phyloP scores from a whole-genome alignment of 495 filamentous ascomycete species.

The Penicillium argentinense region DNA sequence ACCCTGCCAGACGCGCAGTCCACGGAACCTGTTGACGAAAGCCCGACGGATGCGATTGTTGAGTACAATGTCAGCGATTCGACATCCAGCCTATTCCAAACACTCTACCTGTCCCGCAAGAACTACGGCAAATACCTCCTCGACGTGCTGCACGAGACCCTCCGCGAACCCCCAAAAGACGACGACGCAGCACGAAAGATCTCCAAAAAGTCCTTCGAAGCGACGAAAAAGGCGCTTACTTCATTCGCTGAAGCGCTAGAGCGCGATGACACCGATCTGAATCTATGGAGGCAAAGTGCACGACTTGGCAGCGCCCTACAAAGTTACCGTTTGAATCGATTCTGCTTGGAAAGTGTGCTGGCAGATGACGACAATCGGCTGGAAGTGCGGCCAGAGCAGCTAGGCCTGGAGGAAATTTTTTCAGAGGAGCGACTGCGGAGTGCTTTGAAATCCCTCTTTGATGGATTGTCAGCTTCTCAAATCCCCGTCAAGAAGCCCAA shows the following conservation, averaged over 20 bases:
- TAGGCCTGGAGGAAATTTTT: constrained; percentile 82
- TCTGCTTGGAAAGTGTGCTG: constrained; percentile 87
- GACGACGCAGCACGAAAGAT: constrained; percentile 40
- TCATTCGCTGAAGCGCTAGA: constrained; percentile 77
- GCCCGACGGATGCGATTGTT: constrained; percentile 42
- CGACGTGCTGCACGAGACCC: constrained; percentile 61
- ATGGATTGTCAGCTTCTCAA: constrained; percentile 67
- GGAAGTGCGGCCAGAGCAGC: constrained; percentile 68
- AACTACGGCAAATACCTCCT: constrained; percentile 89
- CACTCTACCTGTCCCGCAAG: constrained; percentile 90
- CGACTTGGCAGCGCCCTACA: constrained; percentile 72
- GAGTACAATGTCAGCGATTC: constrained; percentile 56
- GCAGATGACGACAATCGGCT: constrained; percentile 77
- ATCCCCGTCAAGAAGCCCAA: constrained; percentile 62
- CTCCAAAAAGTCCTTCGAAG: constrained; percentile 23
- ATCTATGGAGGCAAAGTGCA: constrained; percentile 88
- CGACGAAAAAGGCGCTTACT: constrained; percentile 44
- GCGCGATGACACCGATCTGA: constrained; percentile 87
- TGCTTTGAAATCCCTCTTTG: constrained; percentile 65
- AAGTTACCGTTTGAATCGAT: constrained; percentile 75
- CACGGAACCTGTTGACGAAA: constrained; percentile 42
- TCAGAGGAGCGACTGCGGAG: constrained; percentile 75
- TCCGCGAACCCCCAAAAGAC: constrained; percentile 25
- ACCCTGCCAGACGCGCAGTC: constrained; percentile 59
- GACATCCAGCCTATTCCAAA: constrained; percentile 78